Evolutionary conservation across 2,329 filamentous ascomycete genomes (phyloP).

Genomic region (Aureobasidium subglaciale): DNA sequence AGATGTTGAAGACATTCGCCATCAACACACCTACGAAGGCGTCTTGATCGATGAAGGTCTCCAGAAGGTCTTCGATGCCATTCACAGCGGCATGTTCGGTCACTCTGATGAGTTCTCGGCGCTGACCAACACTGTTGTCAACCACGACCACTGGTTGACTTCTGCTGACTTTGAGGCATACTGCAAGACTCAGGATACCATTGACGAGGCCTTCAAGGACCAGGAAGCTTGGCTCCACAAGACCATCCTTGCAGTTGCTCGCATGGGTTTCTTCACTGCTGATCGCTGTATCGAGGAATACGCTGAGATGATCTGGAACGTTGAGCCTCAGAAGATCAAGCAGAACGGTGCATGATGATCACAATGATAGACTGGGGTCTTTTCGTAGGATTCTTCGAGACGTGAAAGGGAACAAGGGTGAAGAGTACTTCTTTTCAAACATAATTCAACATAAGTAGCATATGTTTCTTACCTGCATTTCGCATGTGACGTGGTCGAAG

Average conservation of each 20-base stretch:
- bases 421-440: not conserved
- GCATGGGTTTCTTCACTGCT: conserved; percentile 97
- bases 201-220: conserved; percentile 87
- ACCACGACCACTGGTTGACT: conserved; percentile 96
- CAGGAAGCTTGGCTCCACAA: conserved; percentile 90
- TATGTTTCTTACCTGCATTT: too few relatives aligned
- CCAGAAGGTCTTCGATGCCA: conserved; percentile 72
- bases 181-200: conserved; percentile 79
- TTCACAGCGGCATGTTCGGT: conserved; percentile 75
- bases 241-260: conserved; percentile 76
- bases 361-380: not conserved
- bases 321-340: conserved; percentile 63
- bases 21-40: conserved; percentile 75
- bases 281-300: conserved; percentile 97
- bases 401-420: not conserved
- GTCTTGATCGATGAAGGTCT: conserved; percentile 73
- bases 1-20: conserved; percentile 92
- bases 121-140: conserved; percentile 74
- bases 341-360: conserved; percentile 13
- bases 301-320: conserved; percentile 94
- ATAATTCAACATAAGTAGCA: not conserved
- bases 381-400: not conserved
- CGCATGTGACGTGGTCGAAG: too few relatives aligned
- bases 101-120: conserved; percentile 71
- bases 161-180: conserved; percentile 97